Conservation (phyloP, 176 grass and related monocot genomes). For the Hsuehochloa calcarea region DNA sequence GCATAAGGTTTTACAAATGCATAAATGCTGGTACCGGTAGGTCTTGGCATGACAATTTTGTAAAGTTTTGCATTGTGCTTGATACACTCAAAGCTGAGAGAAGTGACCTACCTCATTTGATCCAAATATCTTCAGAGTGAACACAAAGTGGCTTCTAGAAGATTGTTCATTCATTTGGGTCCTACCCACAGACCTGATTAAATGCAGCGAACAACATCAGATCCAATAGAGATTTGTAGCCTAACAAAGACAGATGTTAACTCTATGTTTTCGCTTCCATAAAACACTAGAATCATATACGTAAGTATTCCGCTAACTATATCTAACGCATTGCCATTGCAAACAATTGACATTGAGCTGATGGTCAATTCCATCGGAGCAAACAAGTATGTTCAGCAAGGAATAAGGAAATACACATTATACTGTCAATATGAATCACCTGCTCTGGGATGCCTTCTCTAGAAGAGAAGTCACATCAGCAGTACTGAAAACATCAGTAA, state of each 20-base stretch:
- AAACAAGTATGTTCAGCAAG: not conserved
- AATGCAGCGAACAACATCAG: not conserved
- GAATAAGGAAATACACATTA: not conserved
- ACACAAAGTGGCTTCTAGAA: constrained; percentile 90
- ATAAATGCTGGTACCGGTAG: not conserved
- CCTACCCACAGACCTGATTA: constrained; percentile 75
- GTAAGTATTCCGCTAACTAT: not conserved
- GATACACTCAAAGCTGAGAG: not conserved
- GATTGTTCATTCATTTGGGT: constrained; percentile 98
- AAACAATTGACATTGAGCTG: not conserved
- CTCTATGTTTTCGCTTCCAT: not conserved
- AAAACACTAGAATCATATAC: not conserved
- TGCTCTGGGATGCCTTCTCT: constrained; percentile 74
- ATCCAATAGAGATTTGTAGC: not conserved
- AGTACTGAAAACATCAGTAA: constrained; percentile 63
- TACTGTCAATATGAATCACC: constrained; percentile 35
- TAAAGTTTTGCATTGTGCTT: not conserved
- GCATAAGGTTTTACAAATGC: not conserved
- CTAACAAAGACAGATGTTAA: not conserved
- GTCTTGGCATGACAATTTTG: not conserved
- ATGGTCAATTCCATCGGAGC: not conserved
- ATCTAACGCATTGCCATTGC: not conserved
- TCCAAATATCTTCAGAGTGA: constrained; percentile 84
- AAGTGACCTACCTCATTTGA: constrained; percentile 61
- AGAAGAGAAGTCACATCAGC: constrained; percentile 63